Evolutionary conservation across 768 basidiomycete genomes (phyloP), one percentile per base, ranked within the genome.

Genomic region (Suillus weaverae): DNA sequence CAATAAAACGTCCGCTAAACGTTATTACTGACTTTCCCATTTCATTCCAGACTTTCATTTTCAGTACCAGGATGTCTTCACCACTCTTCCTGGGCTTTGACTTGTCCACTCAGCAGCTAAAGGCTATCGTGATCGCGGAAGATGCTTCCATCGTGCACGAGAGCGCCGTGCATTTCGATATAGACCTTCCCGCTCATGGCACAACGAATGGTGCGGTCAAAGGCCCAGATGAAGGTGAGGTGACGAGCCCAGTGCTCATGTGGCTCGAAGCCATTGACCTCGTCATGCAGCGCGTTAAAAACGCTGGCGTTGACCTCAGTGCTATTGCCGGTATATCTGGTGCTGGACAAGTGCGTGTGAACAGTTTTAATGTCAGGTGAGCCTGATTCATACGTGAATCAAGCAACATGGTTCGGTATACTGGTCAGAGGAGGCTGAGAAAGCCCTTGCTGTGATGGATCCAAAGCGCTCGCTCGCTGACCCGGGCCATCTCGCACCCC

Each of bases 331-430:
- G 85, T 13, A 81, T 95, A 64, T 90, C 89, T 48, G 92, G 92
- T 13, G 91, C 90, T 20, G 92, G 87, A 13, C 92, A 94, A 81
- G 91, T 91, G 68, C 64, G 80, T 68, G 26, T 43, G 50, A 20
- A 5, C 30, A 22, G 60, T 30, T 60, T 57, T 35, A 18, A 36
- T 46, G 48, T 41, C 33, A 39, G 39, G 36, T 50, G 35, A 26
- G 30, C 30, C 9, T 43, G 50, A 41, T 41, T 18, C 9, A 30
- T 53, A 53, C 20, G 41, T 55, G 22, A 33, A 60, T 56, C n/a
- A 20, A 92, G 90, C 91, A 94, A 90, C 93, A 94, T 73, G 91
- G 92, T 26, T 92, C 91, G 5, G 90, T 94, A 3, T 94, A 89
- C 72, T 94, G 92, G 93, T 89, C 89, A 1, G 68, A 74, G 14